Base-by-base conservation (phyloP, 192 early-diverging fungal genomes). In the Coemansia sp. region DNA sequence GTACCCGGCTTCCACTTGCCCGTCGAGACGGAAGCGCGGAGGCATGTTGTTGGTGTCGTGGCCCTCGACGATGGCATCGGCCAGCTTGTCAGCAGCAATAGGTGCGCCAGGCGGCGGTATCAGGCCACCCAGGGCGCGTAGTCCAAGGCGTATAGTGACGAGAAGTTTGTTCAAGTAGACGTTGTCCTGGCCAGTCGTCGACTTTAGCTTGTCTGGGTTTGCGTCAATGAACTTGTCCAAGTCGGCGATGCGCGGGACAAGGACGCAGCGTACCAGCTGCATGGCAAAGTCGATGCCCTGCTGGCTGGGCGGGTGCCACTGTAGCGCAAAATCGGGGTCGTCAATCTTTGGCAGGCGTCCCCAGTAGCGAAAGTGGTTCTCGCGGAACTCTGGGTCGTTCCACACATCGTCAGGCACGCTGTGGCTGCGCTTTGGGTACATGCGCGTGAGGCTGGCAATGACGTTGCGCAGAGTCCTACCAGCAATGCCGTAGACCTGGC, bases 281-380 rank as follows among this genome's bases (percentile, higher is more conserved):
- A 92, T 65, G 1, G 89, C 92, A 65, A 90, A 88, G 24, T 87
- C 71, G 14, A 89, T 77, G 60, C 94, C 95, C 1, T 83, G 74
- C 20, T 85, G 67, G 22, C 71, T 86, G 9, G 95, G 93, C 10
- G 83, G 65, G 68, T 96, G 94, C 96, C 96, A 98, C 53, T 87
- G 49, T 9, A 95, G 58, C 19, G 76, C 60, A 22, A 93, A 80
- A 1, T 20, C 25, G 0, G 65, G 37, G 45, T 86, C 71, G 0
- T 85, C 71, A 0, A 86, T 71, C 42, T 89, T 73, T 0, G 74
- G 67, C 1, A 86, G 75, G 31, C 87, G 65, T 4, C 94, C 94
- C 96, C 96, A 98, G 22, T 89, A 75, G 64, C 85, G 65, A 64
- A 94, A 90, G 32, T 89, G 89, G 27, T 87, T 82, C 17, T 83